phyloP scores from a whole-genome alignment of 1,284 basidiomycete genomes.

The Taiwanofungus camphoratus region DNA sequence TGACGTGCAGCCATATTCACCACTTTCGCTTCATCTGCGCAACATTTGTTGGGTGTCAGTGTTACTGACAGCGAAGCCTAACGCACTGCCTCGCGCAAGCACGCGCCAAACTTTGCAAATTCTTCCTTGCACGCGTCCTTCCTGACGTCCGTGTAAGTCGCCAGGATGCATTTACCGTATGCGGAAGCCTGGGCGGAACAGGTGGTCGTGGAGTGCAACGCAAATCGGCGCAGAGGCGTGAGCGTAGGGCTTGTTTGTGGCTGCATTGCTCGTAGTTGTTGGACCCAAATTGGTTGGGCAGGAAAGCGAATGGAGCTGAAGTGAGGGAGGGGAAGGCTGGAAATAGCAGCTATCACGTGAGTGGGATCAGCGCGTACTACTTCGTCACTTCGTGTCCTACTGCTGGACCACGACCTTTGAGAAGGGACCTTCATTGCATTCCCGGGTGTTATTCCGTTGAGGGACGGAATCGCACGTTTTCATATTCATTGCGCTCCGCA shows the following conservation, averaged over 20 bases:
- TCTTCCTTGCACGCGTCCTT: constrained; percentile 76
- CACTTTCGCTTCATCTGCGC: constrained; percentile 65
- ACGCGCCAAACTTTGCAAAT: constrained; percentile 71
- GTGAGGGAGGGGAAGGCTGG: no score
- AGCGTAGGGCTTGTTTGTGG: constrained; percentile 21
- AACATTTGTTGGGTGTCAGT: constrained; percentile 5
- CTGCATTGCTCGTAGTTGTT: constrained; percentile 12
- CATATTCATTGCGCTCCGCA: no score
- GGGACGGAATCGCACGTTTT: no score
- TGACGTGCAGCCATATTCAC: no score
- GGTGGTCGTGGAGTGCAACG: constrained; percentile 62
- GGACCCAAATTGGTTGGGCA: no score
- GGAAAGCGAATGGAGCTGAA: no score
- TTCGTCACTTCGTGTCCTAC: no score
- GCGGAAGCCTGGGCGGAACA: constrained; percentile 61
- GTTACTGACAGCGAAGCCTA: neutral
- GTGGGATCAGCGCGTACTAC: no score
- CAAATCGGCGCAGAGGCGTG: constrained; percentile 56
- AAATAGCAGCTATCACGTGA: no score
- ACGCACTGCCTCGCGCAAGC: constrained; percentile 55
- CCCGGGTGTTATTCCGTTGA: no score
- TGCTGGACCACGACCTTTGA: no score
- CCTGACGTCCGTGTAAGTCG: constrained; percentile 69
- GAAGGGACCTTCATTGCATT: no score
- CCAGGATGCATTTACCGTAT: constrained; percentile 78